phyloP scores from a whole-genome alignment of 345 rosid genomes.

The Citrus glauca region DNA sequence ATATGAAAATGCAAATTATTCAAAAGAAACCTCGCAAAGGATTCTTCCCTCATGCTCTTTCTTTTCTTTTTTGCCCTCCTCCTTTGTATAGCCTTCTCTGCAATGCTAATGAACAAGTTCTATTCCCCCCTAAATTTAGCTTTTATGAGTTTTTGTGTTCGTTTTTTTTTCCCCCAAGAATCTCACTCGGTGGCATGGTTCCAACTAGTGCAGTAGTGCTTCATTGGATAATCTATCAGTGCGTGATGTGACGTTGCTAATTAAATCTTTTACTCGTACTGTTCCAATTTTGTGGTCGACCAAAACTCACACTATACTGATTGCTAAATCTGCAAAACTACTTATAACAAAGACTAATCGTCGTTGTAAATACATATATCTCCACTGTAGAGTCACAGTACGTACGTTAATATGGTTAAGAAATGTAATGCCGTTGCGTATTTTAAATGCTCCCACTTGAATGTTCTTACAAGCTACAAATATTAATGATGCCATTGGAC shows the following conservation, averaged over 20 bases:
- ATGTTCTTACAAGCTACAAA: too few relatives aligned
- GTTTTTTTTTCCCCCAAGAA: background rate
- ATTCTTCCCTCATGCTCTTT: background rate
- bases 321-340: background rate
- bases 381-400: too few relatives aligned
- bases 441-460: too few relatives aligned
- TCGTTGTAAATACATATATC: too few relatives aligned
- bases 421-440: too few relatives aligned
- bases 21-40: constrained; percentile 2
- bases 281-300: background rate
- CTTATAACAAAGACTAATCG: background rate
- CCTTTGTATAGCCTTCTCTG: background rate
- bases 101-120: background rate
- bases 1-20: background rate
- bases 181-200: background rate
- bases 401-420: too few relatives aligned
- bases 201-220: background rate
- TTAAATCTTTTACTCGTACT: background rate
- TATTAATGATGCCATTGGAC: too few relatives aligned
- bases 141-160: background rate
- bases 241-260: background rate
- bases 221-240: background rate
- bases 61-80: too few relatives aligned
- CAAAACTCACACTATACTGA: background rate
- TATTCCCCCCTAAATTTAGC: background rate